Evolutionary conservation across 139 green algal species (phyloP).

Genomic region (Zygnema cylindricum): DNA sequence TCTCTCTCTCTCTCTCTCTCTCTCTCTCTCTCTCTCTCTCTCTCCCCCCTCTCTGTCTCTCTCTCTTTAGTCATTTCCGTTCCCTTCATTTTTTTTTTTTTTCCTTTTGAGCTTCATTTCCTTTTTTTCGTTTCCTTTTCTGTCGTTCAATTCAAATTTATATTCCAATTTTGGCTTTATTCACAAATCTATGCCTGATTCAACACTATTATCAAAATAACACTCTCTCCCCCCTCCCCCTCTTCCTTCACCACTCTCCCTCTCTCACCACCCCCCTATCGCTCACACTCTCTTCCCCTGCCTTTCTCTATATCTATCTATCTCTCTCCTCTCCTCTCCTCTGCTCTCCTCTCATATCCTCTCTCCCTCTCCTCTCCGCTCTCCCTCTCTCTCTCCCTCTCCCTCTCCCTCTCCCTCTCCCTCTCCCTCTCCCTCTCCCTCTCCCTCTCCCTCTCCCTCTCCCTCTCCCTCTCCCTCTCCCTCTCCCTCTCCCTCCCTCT

Average conservation of each 20-base stretch:
- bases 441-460: background rate
- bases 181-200: background rate
- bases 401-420: background rate
- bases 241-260: background rate
- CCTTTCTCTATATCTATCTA: background rate
- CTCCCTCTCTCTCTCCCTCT: background rate
- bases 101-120: background rate
- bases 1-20: slow-evolving; percentile 1
- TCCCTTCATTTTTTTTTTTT: background rate
- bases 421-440: background rate
- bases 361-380: background rate
- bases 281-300: background rate
- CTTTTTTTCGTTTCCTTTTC: slow-evolving; percentile 7
- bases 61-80: background rate
- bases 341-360: background rate
- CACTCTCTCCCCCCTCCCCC: background rate
- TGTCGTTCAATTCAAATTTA: background rate
- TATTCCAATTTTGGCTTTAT: background rate
- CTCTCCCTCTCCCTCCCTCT: background rate
- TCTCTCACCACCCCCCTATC: background rate
- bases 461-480: background rate
- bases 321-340: background rate
- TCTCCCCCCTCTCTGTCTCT: slow-evolving; percentile 1
- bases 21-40: slow-evolving; percentile 6
- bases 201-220: background rate